These are phyloP conservation scores for Suillus paluster DNA, from an alignment of 768 basidiomycete species.

Conservation along the genomic window DNA sequence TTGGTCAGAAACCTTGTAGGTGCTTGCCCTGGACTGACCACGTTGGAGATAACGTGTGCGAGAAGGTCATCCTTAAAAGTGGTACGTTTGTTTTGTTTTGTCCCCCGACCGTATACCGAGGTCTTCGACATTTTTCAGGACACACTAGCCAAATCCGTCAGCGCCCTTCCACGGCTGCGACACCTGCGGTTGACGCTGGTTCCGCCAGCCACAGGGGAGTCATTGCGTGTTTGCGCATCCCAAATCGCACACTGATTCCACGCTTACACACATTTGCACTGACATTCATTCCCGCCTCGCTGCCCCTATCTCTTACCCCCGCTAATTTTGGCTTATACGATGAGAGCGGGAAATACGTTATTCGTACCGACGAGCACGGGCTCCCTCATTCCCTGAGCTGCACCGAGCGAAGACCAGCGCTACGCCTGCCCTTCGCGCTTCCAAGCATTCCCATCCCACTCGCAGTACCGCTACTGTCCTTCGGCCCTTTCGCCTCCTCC, in stretches of 20 bases:
- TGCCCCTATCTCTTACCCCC: conserved; percentile 51
- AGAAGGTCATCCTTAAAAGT: conserved; percentile 76
- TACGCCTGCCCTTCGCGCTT: conserved; percentile 33
- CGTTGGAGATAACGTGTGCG: conserved; percentile 67
- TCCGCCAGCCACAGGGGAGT: conserved; percentile 65
- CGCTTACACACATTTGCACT: conserved; percentile 67
- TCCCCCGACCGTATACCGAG: background rate
- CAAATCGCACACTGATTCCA: conserved; percentile 70
- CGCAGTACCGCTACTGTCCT: conserved; percentile 28
- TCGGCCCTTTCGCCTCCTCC: conserved; percentile 38
- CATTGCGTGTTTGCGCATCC: conserved; percentile 59
- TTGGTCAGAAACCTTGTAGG: conserved; percentile 68
- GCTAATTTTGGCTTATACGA: conserved; percentile 44
- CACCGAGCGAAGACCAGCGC: conserved; percentile 47
- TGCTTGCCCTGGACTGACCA: conserved; percentile 65
- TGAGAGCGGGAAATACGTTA: conserved; percentile 57
- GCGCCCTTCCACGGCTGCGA: conserved; percentile 64
- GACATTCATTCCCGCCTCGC: conserved; percentile 64
- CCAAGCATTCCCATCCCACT: conserved; percentile 22
- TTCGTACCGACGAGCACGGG: conserved; percentile 65
- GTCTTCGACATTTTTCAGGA: conserved; percentile 22
- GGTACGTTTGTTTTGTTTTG: conserved; percentile 44
- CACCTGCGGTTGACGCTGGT: conserved; percentile 68
- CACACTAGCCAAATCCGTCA: conserved; percentile 61
- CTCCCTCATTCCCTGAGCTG: conserved; percentile 59